phyloP scores from a whole-genome alignment of 305 asterid species.

The Plantago rigida region DNA sequence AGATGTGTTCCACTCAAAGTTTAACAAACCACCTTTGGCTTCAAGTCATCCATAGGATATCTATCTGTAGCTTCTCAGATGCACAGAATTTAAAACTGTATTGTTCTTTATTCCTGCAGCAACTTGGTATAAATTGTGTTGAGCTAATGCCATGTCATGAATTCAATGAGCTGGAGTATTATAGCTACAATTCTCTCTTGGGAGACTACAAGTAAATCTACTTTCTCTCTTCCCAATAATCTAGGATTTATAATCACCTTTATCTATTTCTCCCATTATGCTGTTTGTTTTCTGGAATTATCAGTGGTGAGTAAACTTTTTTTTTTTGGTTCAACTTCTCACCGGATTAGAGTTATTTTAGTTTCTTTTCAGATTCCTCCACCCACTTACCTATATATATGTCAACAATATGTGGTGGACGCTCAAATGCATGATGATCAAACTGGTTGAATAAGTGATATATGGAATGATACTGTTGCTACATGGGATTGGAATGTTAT shows the following conservation, averaged over 20 bases:
- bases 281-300: no score
- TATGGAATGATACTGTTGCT: no score
- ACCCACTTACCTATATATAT: no score
- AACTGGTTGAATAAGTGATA: no score
- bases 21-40: neutral
- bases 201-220: constrained; percentile 76
- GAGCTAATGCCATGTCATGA: constrained; percentile 99
- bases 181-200: constrained; percentile 77
- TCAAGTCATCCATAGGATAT: neutral
- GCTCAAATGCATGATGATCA: no score
- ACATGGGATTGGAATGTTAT: no score
- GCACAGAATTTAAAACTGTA: neutral
- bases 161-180: constrained; percentile 90
- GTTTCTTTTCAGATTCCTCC: no score
- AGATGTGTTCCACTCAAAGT: neutral
- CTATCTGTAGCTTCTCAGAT: constrained; percentile 17
- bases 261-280: constrained; percentile 1
- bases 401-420: no score
- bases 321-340: no score
- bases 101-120: constrained; percentile 43
- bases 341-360: no score
- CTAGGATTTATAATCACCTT: constrained; percentile 7
- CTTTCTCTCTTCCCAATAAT: constrained; percentile 12
- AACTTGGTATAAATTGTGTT: constrained; percentile 93
- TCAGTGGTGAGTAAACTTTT: no score